phyloP scores from a whole-genome alignment of 2,329 filamentous ascomycete species.

The Talaromyces rugulosus region DNA sequence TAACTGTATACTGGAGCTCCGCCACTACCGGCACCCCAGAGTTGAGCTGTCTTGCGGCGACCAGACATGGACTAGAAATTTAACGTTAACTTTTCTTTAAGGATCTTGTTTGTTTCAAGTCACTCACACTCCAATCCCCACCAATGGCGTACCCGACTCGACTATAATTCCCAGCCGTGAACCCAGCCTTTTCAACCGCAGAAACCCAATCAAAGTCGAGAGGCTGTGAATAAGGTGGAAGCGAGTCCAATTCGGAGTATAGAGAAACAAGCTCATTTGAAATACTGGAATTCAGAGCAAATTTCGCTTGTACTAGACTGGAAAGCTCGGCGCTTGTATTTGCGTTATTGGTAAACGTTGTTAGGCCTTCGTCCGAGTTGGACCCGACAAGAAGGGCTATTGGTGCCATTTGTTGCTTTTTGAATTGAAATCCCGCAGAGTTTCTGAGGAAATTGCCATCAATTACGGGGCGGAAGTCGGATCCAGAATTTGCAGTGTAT shows the following conservation, averaged over 20 bases:
- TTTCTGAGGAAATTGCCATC: neutral
- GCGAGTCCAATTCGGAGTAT: neutral
- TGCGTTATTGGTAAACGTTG: neutral
- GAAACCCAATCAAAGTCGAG: neutral
- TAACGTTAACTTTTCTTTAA: neutral
- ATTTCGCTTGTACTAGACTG: neutral
- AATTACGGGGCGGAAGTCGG: neutral
- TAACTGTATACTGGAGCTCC: neutral
- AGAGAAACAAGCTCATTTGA: neutral
- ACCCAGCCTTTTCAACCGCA: neutral
- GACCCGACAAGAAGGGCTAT: neutral
- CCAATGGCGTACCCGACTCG: slow-evolving; percentile 1
- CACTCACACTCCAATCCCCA: neutral
- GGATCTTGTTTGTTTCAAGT: neutral
- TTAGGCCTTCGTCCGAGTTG: neutral
- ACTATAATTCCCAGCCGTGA: neutral
- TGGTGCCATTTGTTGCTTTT: neutral
- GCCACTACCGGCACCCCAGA: neutral
- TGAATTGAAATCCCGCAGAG: neutral
- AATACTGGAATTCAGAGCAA: neutral
- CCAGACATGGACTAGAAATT: neutral
- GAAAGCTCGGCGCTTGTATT: neutral
- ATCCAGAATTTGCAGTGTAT: neutral
- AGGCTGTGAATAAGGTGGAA: neutral
- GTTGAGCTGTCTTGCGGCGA: neutral